A percentile compares a stretch with the other conserved stretches of the same genome.
phyloP scores from a whole-genome alignment of 2,329 filamentous ascomycete genomes.

The Parastagonospora nodorum region DNA sequence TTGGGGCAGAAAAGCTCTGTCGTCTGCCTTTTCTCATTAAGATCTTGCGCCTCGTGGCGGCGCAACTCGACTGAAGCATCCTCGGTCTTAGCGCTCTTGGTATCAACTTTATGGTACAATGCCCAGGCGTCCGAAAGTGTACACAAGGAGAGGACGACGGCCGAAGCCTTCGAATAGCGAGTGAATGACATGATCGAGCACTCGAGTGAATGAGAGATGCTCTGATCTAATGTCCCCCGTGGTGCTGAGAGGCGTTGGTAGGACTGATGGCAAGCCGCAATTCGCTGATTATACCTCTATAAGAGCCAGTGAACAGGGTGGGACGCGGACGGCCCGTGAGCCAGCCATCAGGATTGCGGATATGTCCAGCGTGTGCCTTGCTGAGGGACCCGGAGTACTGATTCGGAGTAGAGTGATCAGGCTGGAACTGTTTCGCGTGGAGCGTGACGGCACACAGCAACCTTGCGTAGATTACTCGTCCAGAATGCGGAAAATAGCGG shows the following conservation, averaged over 20 bases:
- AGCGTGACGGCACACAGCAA: slow-evolving; percentile 25
- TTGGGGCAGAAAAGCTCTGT: slow-evolving; percentile 20
- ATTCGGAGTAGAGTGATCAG: slow-evolving; percentile 25
- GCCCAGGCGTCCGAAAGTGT: slow-evolving; percentile 21
- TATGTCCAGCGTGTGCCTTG: slow-evolving; percentile 43
- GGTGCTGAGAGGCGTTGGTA: slow-evolving; percentile 19
- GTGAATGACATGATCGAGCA: slow-evolving; percentile 43
- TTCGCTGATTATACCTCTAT: slow-evolving; percentile 32
- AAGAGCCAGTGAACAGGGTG: slow-evolving; percentile 18
- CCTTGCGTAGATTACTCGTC: slow-evolving; percentile 33
- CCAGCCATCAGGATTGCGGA: slow-evolving; percentile 35
- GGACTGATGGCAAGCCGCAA: slow-evolving; percentile 16
- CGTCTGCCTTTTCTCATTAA: slow-evolving; percentile 21
- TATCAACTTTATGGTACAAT: slow-evolving; percentile 14
- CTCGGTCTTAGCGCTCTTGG: slow-evolving; percentile 8
- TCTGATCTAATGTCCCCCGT: slow-evolving; percentile 28
- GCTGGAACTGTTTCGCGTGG: slow-evolving; percentile 34
- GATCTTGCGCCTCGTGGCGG: not conserved
- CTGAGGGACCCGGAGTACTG: slow-evolving; percentile 37
- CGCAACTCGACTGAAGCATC: slow-evolving; percentile 4
- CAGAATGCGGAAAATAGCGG: slow-evolving; percentile 29
- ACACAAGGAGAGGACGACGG: slow-evolving; percentile 38
- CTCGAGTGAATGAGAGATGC: slow-evolving; percentile 40
- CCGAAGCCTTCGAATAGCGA: slow-evolving; percentile 35
- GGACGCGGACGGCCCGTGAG: slow-evolving; percentile 18